Evolutionary conservation across 257 asterid genomes (phyloP), one percentile per base, ranked within the genome.

Genomic region (Thymus mandschuricus): DNA sequence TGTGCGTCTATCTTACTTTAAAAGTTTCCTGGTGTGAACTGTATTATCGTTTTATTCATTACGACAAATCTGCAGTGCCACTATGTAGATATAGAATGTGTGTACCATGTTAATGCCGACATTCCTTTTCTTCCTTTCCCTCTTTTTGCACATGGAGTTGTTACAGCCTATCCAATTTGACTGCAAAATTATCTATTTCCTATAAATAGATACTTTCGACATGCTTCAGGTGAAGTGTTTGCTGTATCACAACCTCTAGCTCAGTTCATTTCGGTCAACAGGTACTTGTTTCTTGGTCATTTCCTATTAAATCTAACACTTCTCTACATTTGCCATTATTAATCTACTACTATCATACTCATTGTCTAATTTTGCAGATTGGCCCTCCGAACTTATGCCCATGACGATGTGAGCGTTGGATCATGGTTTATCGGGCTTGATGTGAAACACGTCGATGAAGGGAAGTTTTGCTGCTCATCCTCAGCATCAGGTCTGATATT

Each of bases 391-490:
- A 72, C 84, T 6, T 92, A 87, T 58, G 92, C 93, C 57, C 95
- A 90, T 70, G 98, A 92, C 61, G 98, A 92, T 80, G 87, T 92
- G 61, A 92, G 94, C 68, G 86, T 82, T 40, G 98, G 97, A 50
- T 90, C 98, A 65, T 92, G 97, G 98, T 89, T 93, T 81, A 86
- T 88, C 45, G 97, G 98, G 58, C 85, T 89, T 68, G 90, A 90
- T 81, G 92, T 83, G 68, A 86, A 88, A 68, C 87, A 93, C 64
- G 76, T 90, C 44, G 94, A 88, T 74, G 97, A 93, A 83, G 84
- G 81, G 66, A 93, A 85, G 83, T 90, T 93, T 82, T 93, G 98
- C 83, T 90, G 98, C 78, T 82, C 97, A 35, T 83, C 96, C 74
- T 82, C 87, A 92, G 76, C 93, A 58, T 76, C 98, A 85, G 98